Percentiles rank a stretch among this genome's conserved stretches.
These are phyloP conservation scores for Rhodotorula sp. DNA, from an alignment of 1,284 basidiomycete genomes.

Conservation along the genomic window DNA sequence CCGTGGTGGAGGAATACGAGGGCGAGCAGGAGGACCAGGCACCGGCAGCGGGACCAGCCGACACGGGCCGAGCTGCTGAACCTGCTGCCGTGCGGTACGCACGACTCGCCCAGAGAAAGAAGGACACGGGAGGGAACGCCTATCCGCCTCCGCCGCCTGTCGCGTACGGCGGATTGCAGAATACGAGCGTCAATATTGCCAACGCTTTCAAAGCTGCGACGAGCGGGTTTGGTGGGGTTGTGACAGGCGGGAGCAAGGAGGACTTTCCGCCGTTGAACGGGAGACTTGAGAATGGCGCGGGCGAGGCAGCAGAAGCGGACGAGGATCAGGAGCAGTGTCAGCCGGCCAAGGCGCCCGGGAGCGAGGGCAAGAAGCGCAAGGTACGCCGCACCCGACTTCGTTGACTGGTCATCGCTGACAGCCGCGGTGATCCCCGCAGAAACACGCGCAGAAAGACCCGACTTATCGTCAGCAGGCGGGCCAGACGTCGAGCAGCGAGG, in stretches of 20 bases:
- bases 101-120: constrained; percentile 58
- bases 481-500: constrained; percentile 24
- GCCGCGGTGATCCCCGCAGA: constrained; percentile 5
- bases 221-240: constrained; percentile 14
- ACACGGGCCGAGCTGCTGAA: constrained; percentile 43
- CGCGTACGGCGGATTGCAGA: constrained; percentile 26
- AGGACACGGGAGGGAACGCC: constrained; percentile 46
- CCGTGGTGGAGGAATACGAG: constrained; percentile 30
- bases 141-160: constrained; percentile 45
- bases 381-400: neutral
- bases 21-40: constrained; percentile 43
- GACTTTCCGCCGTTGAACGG: constrained; percentile 13
- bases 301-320: constrained; percentile 1
- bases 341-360: constrained; percentile 10
- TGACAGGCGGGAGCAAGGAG: constrained; percentile 23
- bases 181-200: constrained; percentile 79
- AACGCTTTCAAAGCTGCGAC: constrained; percentile 60
- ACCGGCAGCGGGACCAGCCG: constrained; percentile 5
- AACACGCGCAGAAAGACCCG: constrained; percentile 20
- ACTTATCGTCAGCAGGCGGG: constrained; percentile 11
- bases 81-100: constrained; percentile 57
- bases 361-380: constrained; percentile 37
- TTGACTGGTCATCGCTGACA: too few species aligned
- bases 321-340: constrained; percentile 2
- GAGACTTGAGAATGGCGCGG: constrained; percentile 1